A percentile compares a stretch with the other conserved stretches of the same genome.
These are phyloP conservation scores for Medicago ruthenica DNA, from an alignment of 306 rosid species.

Conservation along the genomic window DNA sequence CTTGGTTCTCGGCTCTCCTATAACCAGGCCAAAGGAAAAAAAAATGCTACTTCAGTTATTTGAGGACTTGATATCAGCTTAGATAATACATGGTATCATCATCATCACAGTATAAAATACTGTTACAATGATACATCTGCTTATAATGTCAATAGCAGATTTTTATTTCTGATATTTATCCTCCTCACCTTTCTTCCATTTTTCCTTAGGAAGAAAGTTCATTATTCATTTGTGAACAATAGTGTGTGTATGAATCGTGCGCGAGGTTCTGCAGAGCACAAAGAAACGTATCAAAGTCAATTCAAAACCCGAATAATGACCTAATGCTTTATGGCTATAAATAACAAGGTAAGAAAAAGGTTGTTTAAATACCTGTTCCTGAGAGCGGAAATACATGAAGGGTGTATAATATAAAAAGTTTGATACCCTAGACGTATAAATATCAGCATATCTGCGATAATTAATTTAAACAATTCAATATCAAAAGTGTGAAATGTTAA, in stretches of 20 bases:
- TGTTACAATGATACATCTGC: slow-evolving; percentile 34
- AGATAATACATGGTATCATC: slow-evolving; percentile 42
- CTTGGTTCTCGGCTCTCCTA: slow-evolving; percentile 23
- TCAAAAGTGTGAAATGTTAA: slow-evolving; percentile 13
- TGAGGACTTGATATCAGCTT: slow-evolving; percentile 1
- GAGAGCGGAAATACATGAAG: slow-evolving; percentile 95
- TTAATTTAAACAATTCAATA: slow-evolving; percentile 21
- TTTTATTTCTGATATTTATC: slow-evolving; percentile 41
- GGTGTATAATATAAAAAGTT: slow-evolving; percentile 89
- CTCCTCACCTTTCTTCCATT: slow-evolving; percentile 5
- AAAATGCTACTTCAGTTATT: slow-evolving; percentile 13
- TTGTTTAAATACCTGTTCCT: slow-evolving; percentile 78
- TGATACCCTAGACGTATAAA: slow-evolving; percentile 97
- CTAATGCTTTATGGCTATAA: not conserved
- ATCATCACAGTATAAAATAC: slow-evolving; percentile 31
- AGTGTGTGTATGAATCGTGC: slow-evolving; percentile 72
- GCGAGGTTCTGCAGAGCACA: slow-evolving; percentile 81
- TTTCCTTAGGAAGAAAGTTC: slow-evolving; percentile 39
- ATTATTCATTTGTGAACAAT: slow-evolving; percentile 44
- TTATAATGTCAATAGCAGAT: slow-evolving; percentile 36
- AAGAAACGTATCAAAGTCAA: slow-evolving; percentile 31
- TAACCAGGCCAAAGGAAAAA: slow-evolving; percentile 22
- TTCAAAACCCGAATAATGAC: slow-evolving; percentile 14
- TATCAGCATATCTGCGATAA: slow-evolving; percentile 87
- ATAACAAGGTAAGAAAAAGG: slow-evolving; percentile 9